Evolutionary conservation across 768 basidiomycete species (phyloP).

Genomic region (Tephrocybe sp.): DNA sequence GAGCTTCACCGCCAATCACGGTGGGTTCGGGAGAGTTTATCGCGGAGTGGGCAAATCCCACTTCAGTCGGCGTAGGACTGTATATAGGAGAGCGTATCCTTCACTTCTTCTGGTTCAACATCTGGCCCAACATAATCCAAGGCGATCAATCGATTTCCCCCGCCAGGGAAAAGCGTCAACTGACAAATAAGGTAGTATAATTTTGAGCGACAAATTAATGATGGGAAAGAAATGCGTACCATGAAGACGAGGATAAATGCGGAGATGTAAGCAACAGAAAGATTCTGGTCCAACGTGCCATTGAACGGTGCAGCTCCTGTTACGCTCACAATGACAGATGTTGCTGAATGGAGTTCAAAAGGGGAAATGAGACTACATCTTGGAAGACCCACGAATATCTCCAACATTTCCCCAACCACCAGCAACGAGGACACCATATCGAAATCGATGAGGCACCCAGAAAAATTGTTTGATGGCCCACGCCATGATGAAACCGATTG

Average conservation of each 20-base stretch:
- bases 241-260: slow-evolving; percentile 59
- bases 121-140: slow-evolving; percentile 69
- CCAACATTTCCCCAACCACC: slow-evolving; percentile 70
- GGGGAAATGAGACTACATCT: background rate
- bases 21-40: slow-evolving; percentile 14
- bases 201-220: too few species aligned
- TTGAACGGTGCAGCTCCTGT: slow-evolving; percentile 61
- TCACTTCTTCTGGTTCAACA: slow-evolving; percentile 53
- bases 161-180: slow-evolving; percentile 66
- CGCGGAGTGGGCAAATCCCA: slow-evolving; percentile 3
- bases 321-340: slow-evolving; percentile 61
- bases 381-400: slow-evolving; percentile 56
- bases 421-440: slow-evolving; percentile 66
- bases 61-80: slow-evolving; percentile 11
- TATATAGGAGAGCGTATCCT: slow-evolving; percentile 20
- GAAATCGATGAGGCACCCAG: slow-evolving; percentile 77
- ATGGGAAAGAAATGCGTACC: too few species aligned
- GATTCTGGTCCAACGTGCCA: slow-evolving; percentile 51
- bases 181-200: slow-evolving; percentile 19
- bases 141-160: slow-evolving; percentile 50
- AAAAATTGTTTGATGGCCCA: slow-evolving; percentile 59
- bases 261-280: slow-evolving; percentile 67
- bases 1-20: slow-evolving; percentile 4
- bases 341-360: slow-evolving; percentile 40
- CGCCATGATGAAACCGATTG: slow-evolving; percentile 50